phyloP scores from a whole-genome alignment of 164 flowering plant genomes.

The Nymphaea thermarum region DNA sequence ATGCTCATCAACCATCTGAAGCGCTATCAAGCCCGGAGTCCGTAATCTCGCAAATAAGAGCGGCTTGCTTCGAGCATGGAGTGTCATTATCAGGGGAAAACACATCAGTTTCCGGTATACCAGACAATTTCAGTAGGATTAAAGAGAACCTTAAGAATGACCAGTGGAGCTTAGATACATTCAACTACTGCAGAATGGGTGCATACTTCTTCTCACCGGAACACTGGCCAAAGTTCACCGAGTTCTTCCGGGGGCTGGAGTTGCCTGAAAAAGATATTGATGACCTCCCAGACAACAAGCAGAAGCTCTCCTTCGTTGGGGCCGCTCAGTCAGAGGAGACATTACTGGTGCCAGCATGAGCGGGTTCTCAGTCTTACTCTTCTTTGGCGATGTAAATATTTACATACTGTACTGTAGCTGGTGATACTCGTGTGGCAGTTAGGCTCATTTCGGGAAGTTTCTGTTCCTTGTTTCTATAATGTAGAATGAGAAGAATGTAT shows the following conservation, averaged over 20 bases:
- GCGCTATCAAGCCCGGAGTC: constrained; percentile 51
- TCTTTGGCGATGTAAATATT: too few species aligned
- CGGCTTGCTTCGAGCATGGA: constrained; percentile 39
- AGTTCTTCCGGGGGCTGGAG: constrained; percentile 39
- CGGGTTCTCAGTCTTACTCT: background rate
- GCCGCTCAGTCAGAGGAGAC: constrained; percentile 8
- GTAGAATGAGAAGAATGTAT: too few species aligned
- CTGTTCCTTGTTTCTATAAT: too few species aligned
- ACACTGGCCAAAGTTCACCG: constrained; percentile 58
- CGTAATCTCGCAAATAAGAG: constrained; percentile 38
- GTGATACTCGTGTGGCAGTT: too few species aligned
- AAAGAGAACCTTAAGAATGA: constrained; percentile 36
- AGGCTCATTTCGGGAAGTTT: too few species aligned
- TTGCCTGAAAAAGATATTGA: constrained; percentile 30
- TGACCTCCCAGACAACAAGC: constrained; percentile 29
- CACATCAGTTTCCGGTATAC: constrained; percentile 17
- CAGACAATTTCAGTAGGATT: constrained; percentile 32
- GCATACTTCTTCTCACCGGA: constrained; percentile 87
- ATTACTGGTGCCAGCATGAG: background rate
- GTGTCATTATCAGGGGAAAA: constrained; percentile 62
- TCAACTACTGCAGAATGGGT: constrained; percentile 90
- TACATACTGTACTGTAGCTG: too few species aligned
- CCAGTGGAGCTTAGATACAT: constrained; percentile 23
- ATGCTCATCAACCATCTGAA: constrained; percentile 30
- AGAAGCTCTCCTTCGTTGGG: constrained; percentile 3